Conservation (phyloP, 768 basidiomycete species). For the Leccinum obscurum region DNA sequence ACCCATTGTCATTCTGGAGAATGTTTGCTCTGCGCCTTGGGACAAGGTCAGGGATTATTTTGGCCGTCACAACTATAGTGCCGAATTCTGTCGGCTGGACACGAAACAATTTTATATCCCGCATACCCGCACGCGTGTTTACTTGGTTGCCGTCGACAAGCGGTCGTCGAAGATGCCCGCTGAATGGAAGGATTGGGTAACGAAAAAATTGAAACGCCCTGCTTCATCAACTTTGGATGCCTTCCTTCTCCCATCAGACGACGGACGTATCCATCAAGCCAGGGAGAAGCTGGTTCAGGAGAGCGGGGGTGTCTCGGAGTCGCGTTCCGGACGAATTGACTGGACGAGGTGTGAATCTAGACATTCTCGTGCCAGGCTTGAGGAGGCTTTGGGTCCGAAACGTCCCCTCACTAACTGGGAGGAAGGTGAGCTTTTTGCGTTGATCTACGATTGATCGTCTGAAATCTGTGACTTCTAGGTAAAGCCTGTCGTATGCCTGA, state of each 20-base stretch:
- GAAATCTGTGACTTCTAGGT: slow-evolving; percentile 41
- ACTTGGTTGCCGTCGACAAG: slow-evolving; percentile 78
- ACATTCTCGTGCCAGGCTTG: slow-evolving; percentile 83
- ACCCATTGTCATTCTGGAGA: slow-evolving; percentile 91
- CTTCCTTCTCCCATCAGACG: slow-evolving; percentile 88
- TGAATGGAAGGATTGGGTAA: slow-evolving; percentile 65
- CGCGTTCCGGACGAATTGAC: slow-evolving; percentile 74
- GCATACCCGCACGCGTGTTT: slow-evolving; percentile 90
- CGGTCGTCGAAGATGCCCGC: slow-evolving; percentile 58
- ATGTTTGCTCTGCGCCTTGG: slow-evolving; percentile 94
- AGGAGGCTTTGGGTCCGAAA: slow-evolving; percentile 79
- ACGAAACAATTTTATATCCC: slow-evolving; percentile 93
- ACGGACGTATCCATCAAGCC: slow-evolving; percentile 88
- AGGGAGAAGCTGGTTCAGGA: slow-evolving; percentile 80
- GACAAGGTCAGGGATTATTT: slow-evolving; percentile 72
- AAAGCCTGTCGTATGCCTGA: slow-evolving; percentile 85
- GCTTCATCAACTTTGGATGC: slow-evolving; percentile 90
- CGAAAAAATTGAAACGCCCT: slow-evolving; percentile 67
- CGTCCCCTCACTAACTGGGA: slow-evolving; percentile 93
- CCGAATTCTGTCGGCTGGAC: slow-evolving; percentile 68
- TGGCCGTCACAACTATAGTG: slow-evolving; percentile 71
- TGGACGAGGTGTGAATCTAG: slow-evolving; percentile 94
- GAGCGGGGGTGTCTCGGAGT: slow-evolving; percentile 55
- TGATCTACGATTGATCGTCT: not conserved
- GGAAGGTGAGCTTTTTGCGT: slow-evolving; percentile 56